Evolutionary conservation across 169 alveolate genomes (phyloP).

Genomic region (Plasmodium gonderi): DNA sequence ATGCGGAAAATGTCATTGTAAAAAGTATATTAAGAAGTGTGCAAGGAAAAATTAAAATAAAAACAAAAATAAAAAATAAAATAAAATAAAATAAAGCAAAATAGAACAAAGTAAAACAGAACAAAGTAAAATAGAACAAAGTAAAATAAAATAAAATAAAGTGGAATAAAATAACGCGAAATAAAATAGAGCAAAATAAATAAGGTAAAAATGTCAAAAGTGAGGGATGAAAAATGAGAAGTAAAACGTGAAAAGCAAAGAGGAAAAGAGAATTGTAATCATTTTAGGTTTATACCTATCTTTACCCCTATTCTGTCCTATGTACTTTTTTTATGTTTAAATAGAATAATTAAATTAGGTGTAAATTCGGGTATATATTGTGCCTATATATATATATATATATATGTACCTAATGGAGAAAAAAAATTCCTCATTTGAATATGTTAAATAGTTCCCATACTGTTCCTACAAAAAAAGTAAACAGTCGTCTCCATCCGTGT

Average conservation of each 20-base stretch:
- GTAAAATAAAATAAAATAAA: too few relatives aligned
- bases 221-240: neutral
- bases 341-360: neutral
- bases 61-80: constrained; percentile 10
- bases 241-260: neutral
- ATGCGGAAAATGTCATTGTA: constrained; percentile 1
- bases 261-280: neutral
- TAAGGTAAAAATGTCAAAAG: too few relatives aligned
- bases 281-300: constrained; percentile 1
- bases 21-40: constrained; percentile 22
- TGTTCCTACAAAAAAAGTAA: neutral
- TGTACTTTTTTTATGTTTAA: neutral
- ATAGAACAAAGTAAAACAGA: too few relatives aligned
- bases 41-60: neutral
- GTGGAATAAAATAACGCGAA: too few relatives aligned
- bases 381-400: neutral
- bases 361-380: neutral
- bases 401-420: neutral
- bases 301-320: neutral
- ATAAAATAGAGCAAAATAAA: too few relatives aligned
- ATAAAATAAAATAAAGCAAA: constrained; percentile 5
- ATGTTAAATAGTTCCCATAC: neutral
- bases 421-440: neutral
- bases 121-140: too few relatives aligned
- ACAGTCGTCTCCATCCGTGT: too few relatives aligned